Evolutionary conservation across 2,329 filamentous ascomycete genomes (phyloP).

Genomic region (Plenodomus lindquistii): DNA sequence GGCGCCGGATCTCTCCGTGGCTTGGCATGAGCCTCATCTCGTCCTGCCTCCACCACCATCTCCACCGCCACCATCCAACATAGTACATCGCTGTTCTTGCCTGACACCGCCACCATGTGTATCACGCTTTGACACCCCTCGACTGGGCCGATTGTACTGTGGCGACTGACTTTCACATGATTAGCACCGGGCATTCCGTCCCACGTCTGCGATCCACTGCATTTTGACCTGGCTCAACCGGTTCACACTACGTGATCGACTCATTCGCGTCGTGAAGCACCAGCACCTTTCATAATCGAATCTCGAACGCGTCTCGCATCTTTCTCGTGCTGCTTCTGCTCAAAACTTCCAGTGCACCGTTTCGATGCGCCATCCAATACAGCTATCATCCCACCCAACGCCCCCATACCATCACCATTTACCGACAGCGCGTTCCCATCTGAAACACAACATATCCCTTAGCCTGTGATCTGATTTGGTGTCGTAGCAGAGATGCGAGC

Average conservation of each 20-base stretch:
- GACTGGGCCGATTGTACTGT: too few relatives aligned
- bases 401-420: neutral
- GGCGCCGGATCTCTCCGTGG: conserved; percentile 22
- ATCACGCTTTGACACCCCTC: neutral
- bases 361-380: neutral
- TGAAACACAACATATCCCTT: conserved; percentile 9
- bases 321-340: neutral
- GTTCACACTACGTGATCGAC: neutral
- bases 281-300: neutral
- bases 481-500: conserved; percentile 2
- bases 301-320: neutral
- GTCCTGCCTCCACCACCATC: too few relatives aligned
- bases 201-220: neutral
- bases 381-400: neutral
- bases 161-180: neutral
- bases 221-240: neutral
- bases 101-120: neutral
- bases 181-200: neutral
- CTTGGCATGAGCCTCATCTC: conserved; percentile 14
- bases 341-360: neutral
- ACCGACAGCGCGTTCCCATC: neutral
- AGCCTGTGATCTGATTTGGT: conserved; percentile 7
- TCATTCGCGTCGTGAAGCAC: neutral
- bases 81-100: too few relatives aligned
- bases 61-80: too few relatives aligned